These are phyloP conservation scores for Huntiella decipiens DNA, from an alignment of 2,329 filamentous ascomycete species.

Conservation along the genomic window DNA sequence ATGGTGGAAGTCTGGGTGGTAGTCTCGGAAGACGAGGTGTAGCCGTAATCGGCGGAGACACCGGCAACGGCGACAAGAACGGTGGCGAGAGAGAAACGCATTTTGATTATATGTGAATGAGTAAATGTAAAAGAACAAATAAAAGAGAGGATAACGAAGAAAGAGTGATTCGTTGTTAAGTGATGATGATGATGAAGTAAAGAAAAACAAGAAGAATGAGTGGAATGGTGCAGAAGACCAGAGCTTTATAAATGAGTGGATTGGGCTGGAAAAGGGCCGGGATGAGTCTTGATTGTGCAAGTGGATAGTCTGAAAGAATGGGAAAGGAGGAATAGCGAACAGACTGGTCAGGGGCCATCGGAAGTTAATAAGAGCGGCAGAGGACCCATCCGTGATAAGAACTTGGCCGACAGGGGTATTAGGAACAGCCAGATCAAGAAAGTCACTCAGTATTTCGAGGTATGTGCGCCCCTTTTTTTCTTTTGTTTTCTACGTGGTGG, in stretches of 20 bases:
- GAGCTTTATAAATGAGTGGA: conserved; percentile 1
- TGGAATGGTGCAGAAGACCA: conserved; percentile 8
- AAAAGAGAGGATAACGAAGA: conserved; percentile 8
- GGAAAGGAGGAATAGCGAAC: conserved; percentile 3
- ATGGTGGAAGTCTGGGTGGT: conserved; percentile 11
- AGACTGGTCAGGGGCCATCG: conserved; percentile 7
- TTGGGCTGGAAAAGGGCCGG: no score
- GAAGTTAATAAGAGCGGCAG: conserved; percentile 9
- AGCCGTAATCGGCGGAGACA: conserved; percentile 1
- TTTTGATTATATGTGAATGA: conserved; percentile 4
- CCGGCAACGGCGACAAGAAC: conserved; percentile 6
- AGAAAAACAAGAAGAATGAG: conserved; percentile 4
- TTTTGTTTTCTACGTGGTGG: no score
- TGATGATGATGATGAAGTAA: not conserved
- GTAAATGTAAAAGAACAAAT: not conserved
- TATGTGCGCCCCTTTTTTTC: no score
- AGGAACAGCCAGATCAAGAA: no score
- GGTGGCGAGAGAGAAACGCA: conserved; percentile 11
- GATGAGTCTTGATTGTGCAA: no score
- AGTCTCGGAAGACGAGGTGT: conserved; percentile 4
- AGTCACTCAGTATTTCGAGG: no score
- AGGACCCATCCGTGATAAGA: not conserved
- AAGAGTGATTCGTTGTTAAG: conserved; percentile 7
- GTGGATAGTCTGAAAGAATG: not conserved
- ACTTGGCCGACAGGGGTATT: no score